A percentile compares a stretch with the other conserved stretches of the same genome.
phyloP scores from a whole-genome alignment of 1,284 basidiomycete species.

The Pseudozyma hubeiensis region DNA sequence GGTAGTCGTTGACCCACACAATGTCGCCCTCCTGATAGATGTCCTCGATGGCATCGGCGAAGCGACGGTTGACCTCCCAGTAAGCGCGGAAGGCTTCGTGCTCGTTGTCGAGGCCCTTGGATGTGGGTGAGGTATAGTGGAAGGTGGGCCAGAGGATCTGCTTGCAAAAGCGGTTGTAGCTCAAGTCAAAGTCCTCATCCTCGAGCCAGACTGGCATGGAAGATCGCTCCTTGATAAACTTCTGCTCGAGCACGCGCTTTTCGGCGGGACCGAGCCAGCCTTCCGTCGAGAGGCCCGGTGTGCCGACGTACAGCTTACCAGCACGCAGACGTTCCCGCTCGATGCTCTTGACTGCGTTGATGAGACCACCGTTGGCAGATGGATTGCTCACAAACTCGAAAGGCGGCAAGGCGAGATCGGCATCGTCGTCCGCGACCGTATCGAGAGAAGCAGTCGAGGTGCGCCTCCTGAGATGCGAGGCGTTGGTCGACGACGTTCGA shows the following conservation, averaged over 20 bases:
- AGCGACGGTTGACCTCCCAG: slow-evolving; percentile 82
- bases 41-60: slow-evolving; percentile 80
- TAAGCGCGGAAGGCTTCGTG: slow-evolving; percentile 81
- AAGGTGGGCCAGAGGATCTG: slow-evolving; percentile 89
- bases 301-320: slow-evolving; percentile 64
- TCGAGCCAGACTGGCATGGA: slow-evolving; percentile 83
- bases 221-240: slow-evolving; percentile 74
- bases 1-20: slow-evolving; percentile 74
- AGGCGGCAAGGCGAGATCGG: slow-evolving; percentile 31
- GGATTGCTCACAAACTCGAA: slow-evolving; percentile 65
- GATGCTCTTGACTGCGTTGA: slow-evolving; percentile 66
- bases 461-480: slow-evolving; percentile 39
- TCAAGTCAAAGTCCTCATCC: slow-evolving; percentile 74
- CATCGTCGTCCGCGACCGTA: slow-evolving; percentile 34
- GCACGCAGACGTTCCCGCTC: slow-evolving; percentile 52
- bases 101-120: slow-evolving; percentile 83
- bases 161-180: slow-evolving; percentile 89
- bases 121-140: slow-evolving; percentile 85
- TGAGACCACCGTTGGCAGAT: slow-evolving; percentile 65
- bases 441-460: slow-evolving; percentile 51
- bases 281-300: slow-evolving; percentile 58
- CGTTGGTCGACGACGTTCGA: slow-evolving; percentile 37
- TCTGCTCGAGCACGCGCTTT: slow-evolving; percentile 74
- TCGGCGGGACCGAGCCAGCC: slow-evolving; percentile 56
- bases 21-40: slow-evolving; percentile 84